Percentiles rank a stretch among this genome's conserved stretches.
phyloP scores from a whole-genome alignment of 306 rosid genomes.

The Ochetophila trinervis region DNA sequence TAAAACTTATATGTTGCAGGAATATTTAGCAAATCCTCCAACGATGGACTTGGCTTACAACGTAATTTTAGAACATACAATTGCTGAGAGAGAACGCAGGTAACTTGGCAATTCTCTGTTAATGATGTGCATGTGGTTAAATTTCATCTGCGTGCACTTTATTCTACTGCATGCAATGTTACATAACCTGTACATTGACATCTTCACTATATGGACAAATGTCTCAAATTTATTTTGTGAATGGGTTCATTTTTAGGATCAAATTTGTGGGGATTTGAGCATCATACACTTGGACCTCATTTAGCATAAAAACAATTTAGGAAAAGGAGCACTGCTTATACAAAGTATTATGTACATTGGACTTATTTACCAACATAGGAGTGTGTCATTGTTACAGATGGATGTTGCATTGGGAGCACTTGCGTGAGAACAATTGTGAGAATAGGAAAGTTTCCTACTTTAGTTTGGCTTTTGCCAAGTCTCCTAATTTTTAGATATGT shows the following conservation, averaged over 20 bases:
- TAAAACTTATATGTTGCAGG: constrained; percentile 56
- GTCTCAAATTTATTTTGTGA: background rate
- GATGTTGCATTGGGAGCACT: too few species aligned
- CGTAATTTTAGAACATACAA: constrained; percentile 92
- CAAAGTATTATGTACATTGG: too few species aligned
- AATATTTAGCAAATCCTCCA: constrained; percentile 74
- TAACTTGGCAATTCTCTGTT: constrained; percentile 30
- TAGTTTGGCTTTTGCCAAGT: too few species aligned
- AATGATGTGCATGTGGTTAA: background rate
- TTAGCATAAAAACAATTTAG: too few species aligned
- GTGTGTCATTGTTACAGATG: too few species aligned
- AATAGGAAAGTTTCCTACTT: too few species aligned
- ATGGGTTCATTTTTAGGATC: background rate
- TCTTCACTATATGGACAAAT: background rate
- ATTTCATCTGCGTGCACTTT: background rate
- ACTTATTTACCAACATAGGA: too few species aligned
- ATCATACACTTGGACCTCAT: background rate
- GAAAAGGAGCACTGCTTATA: too few species aligned
- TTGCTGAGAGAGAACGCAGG: constrained; percentile 99
- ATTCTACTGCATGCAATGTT: background rate
- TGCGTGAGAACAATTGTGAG: too few species aligned
- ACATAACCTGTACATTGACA: background rate
- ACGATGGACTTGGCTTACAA: constrained; percentile 90
- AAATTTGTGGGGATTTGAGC: background rate
- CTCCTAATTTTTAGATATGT: too few species aligned